Evolutionary conservation across 129 eudicot species (phyloP).

Genomic region (Lonicera japonica): DNA sequence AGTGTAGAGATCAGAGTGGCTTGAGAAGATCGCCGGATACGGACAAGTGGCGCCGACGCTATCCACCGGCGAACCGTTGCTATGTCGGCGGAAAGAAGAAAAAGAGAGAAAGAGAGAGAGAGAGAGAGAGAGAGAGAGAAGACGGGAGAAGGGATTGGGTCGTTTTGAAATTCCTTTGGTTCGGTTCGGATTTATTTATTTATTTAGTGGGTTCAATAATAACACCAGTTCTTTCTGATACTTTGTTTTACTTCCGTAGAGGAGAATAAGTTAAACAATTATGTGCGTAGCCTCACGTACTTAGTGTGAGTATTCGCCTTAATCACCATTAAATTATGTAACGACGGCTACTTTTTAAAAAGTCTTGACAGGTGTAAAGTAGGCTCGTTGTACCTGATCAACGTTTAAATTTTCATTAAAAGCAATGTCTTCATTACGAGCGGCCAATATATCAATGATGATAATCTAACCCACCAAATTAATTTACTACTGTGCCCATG

Average conservation of each 20-base stretch:
- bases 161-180: slow-evolving; percentile 1
- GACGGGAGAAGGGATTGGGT: neutral
- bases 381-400: neutral
- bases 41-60: slow-evolving; percentile 33
- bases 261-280: neutral
- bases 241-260: too few relatives aligned
- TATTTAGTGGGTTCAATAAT: neutral
- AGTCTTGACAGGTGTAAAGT: neutral
- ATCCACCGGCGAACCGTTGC: slow-evolving; percentile 71
- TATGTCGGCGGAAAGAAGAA: slow-evolving; percentile 46
- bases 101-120: slow-evolving; percentile 23
- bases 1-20: neutral
- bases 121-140: slow-evolving; percentile 1
- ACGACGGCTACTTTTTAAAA: neutral
- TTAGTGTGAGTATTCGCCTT: neutral
- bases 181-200: too few relatives aligned
- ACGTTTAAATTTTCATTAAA: neutral
- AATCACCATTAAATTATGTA: neutral
- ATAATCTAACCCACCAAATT: neutral
- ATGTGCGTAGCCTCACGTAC: neutral
- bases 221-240: neutral
- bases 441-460: neutral
- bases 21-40: slow-evolving; percentile 1
- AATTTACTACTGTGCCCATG: too few relatives aligned
- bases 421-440: too few relatives aligned